Percentiles rank a stretch among this genome's conserved stretches.
phyloP scores from a whole-genome alignment of 2,329 filamentous ascomycete species.

The Colletotrichum scovillei region DNA sequence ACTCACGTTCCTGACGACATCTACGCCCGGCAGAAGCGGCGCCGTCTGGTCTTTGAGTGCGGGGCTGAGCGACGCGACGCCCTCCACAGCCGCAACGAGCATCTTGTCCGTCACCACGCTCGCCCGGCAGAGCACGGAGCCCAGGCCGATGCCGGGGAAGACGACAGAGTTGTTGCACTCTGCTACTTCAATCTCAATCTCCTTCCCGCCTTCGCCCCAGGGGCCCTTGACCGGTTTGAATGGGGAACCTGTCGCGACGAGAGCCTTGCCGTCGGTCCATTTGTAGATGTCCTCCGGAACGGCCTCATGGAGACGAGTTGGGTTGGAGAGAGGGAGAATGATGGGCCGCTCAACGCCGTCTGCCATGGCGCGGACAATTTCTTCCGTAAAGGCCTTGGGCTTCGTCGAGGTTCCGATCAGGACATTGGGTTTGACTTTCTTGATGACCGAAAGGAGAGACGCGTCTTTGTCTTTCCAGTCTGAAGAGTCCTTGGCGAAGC shows the following conservation, averaged over 20 bases:
- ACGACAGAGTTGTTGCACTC: slow-evolving; percentile 92
- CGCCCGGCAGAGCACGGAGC: slow-evolving; percentile 77
- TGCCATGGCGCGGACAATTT: slow-evolving; percentile 81
- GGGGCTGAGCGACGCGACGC: slow-evolving; percentile 77
- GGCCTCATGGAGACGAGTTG: slow-evolving; percentile 86
- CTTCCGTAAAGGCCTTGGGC: slow-evolving; percentile 79
- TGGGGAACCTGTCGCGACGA: slow-evolving; percentile 86
- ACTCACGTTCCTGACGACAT: slow-evolving; percentile 79
- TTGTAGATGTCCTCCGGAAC: slow-evolving; percentile 78
- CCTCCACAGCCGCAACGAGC: slow-evolving; percentile 83
- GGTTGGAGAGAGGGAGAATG: slow-evolving; percentile 86
- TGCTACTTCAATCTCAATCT: slow-evolving; percentile 64
- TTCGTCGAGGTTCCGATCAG: slow-evolving; percentile 87
- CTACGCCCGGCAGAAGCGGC: slow-evolving; percentile 81
- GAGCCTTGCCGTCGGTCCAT: slow-evolving; percentile 82
- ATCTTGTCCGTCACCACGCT: slow-evolving; percentile 78
- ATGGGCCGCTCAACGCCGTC: slow-evolving; percentile 78
- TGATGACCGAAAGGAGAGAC: slow-evolving; percentile 74
- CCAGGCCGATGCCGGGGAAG: slow-evolving; percentile 88
- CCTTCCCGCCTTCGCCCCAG: slow-evolving; percentile 59
- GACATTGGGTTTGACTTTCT: slow-evolving; percentile 80
- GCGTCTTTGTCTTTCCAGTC: slow-evolving; percentile 72
- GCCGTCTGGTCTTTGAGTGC: slow-evolving; percentile 71
- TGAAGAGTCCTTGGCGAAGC: slow-evolving; percentile 72
- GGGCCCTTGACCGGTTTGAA: slow-evolving; percentile 78